Base-by-base conservation (phyloP, 2,329 filamentous ascomycete genomes). In the Pseudohalonectria lignicola region DNA sequence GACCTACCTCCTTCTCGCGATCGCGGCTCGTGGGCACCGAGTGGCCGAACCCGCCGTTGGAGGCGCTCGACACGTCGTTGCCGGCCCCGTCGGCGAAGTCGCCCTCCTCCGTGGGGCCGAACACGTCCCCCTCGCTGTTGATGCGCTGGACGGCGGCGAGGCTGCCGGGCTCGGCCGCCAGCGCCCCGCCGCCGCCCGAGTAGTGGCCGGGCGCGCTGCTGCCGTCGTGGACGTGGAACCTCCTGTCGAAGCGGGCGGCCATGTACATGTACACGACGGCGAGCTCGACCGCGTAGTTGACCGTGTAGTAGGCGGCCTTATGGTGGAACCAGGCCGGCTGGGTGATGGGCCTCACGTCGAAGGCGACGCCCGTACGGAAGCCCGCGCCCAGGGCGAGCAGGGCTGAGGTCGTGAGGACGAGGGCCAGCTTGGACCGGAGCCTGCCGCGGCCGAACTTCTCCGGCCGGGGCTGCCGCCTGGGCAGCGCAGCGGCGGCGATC, bases 261-360 rank as follows among this genome's bases (percentile, higher is more conserved):
- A 79, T 69, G 57, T 84, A 90, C 8, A 79, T 60, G 38, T 68
- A 71, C 4, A 90, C 68, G 28, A 86, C 76, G 18, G 82, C 52
- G 30, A 88, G 62, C 58, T 94, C 87, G 28, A 88, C 66, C 13
- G 63, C 64, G 52, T 84, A 93, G 60, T 85, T 83, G 63, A 92
- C 84, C 52, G 77, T 61, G 62, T 92, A 94, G 63, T 86, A 94
- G 49, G 73, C 76, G 2, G 77, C 72, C 54, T 80, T 83, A 50
- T 64, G 64, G 49, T 86, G 72, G 53, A 79, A 90, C 71, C 79
- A 83, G 5, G 78, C 79, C 2, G 82, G 76, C 41, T 74, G 31
- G 10, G 32, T 62, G 40, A 51, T 48, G 4, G 66, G 74, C 20
- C 67, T 69, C 1, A 64, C 52, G 39, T 64, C 63, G 56, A 69